Evolutionary conservation across 306 rosid species (phyloP).

Genomic region (Cicer yamashitae): DNA sequence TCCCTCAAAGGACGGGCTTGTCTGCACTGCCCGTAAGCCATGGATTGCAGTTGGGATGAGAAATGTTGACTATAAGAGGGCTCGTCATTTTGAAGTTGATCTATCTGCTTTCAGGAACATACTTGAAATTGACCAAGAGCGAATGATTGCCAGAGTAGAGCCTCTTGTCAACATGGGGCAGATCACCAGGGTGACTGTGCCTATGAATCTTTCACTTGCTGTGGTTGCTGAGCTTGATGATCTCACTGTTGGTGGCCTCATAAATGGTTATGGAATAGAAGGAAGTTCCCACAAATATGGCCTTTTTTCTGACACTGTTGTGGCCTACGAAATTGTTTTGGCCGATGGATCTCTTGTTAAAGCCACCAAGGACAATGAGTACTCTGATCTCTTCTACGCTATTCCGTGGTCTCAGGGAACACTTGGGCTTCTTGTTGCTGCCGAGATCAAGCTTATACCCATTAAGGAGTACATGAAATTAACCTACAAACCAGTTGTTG

Average conservation of each 20-base stretch:
- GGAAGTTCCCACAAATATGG: conserved; percentile 97
- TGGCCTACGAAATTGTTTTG: conserved; percentile 82
- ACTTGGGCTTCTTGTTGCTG: conserved; percentile 91
- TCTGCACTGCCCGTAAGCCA: conserved; percentile 95
- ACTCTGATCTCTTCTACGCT: conserved; percentile 80
- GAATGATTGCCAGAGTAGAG: conserved; percentile 92
- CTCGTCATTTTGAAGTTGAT: conserved; percentile 95
- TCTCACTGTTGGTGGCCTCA: conserved; percentile 98
- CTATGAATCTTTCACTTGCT: conserved; percentile 89
- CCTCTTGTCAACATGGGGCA: conserved; percentile 99
- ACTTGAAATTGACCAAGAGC: conserved; percentile 70
- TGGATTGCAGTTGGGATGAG: conserved; percentile 99
- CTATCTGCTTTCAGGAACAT: conserved; percentile 82
- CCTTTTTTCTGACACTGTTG: conserved; percentile 90
- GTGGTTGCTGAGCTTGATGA: conserved; percentile 98
- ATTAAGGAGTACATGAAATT: conserved; percentile 92
- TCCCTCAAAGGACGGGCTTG: conserved; percentile 89
- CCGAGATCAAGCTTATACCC: conserved; percentile 87
- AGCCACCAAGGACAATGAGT: conserved; percentile 90
- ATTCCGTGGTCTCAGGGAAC: conserved; percentile 99
- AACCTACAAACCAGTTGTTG: conserved; percentile 79
- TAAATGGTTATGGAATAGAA: conserved; percentile 96
- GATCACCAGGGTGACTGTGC: conserved; percentile 81
- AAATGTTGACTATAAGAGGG: conserved; percentile 96
- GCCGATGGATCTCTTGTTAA: conserved; percentile 95